These are phyloP conservation scores for Trichoderma hamatum DNA, from an alignment of 2,329 filamentous ascomycete species.

Conservation along the genomic window DNA sequence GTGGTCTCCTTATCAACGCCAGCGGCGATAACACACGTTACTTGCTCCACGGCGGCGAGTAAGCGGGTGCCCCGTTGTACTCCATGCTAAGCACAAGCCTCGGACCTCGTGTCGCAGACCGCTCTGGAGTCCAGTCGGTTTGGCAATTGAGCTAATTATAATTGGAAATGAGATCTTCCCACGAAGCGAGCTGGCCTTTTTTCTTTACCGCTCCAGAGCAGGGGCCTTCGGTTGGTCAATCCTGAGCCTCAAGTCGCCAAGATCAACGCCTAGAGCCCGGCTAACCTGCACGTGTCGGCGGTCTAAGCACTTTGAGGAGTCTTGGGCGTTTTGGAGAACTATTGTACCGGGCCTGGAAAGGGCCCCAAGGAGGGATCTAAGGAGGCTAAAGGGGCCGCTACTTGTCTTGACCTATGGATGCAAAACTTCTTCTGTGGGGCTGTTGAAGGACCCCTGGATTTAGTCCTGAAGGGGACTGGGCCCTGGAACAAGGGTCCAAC, in stretches of 20 bases:
- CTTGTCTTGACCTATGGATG: neutral
- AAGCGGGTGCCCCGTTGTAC: neutral
- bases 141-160: conserved; percentile 19
- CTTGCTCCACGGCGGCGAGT: neutral
- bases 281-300: conserved; percentile 12
- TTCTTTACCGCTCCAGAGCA: conserved; percentile 14
- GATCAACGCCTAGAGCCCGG: conserved; percentile 13
- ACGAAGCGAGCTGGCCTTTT: conserved; percentile 13
- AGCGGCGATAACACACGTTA: conserved; percentile 11
- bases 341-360: neutral
- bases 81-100: neutral
- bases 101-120: conserved; percentile 8
- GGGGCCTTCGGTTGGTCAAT: conserved; percentile 17
- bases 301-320: neutral
- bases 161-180: conserved; percentile 21
- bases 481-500: neutral
- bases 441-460: conserved; percentile 15
- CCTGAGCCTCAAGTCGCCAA: conserved; percentile 15
- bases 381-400: neutral
- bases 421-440: conserved; percentile 7
- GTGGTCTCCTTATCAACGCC: conserved; percentile 22
- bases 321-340: neutral
- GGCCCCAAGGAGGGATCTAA: neutral
- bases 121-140: neutral
- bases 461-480: conserved; percentile 10